Percentiles rank a stretch among this genome's conserved stretches.
Conservation (phyloP, 495 filamentous ascomycete genomes). For the Parathielavia appendiculata region DNA sequence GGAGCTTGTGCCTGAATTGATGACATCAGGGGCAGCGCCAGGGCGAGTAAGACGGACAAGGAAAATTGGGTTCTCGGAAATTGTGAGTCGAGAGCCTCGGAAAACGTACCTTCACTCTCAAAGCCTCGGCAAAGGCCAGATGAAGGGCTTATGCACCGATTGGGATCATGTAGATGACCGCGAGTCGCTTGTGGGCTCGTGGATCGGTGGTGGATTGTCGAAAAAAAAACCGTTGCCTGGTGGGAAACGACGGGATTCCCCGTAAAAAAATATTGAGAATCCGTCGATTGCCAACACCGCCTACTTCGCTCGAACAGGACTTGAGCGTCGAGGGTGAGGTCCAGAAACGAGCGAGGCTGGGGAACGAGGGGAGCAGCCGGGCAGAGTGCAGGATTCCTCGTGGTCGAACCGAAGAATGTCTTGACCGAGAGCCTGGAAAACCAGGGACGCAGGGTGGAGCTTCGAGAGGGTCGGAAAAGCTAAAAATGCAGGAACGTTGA, state of each 20-base stretch:
- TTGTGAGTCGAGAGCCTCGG: not conserved
- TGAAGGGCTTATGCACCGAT: slow-evolving; percentile 29
- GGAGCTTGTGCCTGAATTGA: slow-evolving; percentile 29
- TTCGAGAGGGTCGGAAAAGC: slow-evolving; percentile 11
- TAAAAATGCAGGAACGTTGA: slow-evolving; percentile 15
- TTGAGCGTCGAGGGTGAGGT: slow-evolving; percentile 13
- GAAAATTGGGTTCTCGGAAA: slow-evolving; percentile 24
- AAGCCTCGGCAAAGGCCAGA: slow-evolving; percentile 30
- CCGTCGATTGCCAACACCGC: slow-evolving; percentile 1
- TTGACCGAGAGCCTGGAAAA: slow-evolving; percentile 15
- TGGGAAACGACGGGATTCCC: slow-evolving; percentile 4
- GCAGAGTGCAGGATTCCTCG: slow-evolving; percentile 32
- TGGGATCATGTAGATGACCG: slow-evolving; percentile 33
- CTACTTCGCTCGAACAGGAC: slow-evolving; percentile 11
- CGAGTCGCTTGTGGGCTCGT: slow-evolving; percentile 9
- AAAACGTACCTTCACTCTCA: slow-evolving; percentile 34
- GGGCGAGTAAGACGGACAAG: slow-evolving; percentile 12
- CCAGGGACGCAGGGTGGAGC: slow-evolving; percentile 16
- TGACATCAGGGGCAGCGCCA: slow-evolving; percentile 22
- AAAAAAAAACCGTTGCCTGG: slow-evolving; percentile 3
- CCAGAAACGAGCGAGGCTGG: slow-evolving; percentile 16
- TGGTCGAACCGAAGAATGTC: slow-evolving; percentile 37
- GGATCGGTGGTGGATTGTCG: slow-evolving; percentile 13
- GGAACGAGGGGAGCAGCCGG: slow-evolving; percentile 33
- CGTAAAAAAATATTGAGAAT: slow-evolving; percentile 5